Conservation (phyloP, 208 protist genomes). For the Leishmania lainsoni region DNA sequence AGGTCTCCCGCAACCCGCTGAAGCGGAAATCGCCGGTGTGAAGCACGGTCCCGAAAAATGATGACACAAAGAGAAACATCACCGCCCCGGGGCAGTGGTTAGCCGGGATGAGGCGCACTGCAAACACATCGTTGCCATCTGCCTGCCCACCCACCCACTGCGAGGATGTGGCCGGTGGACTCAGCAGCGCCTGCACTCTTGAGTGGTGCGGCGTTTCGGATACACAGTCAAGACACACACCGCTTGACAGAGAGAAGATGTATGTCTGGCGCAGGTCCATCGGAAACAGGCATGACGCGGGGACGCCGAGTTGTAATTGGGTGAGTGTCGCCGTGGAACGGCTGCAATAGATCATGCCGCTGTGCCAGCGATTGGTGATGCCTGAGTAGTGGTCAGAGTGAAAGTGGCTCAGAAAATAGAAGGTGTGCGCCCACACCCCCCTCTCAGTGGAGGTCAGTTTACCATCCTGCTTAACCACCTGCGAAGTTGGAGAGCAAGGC, state of each 20-base stretch:
- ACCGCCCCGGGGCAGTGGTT: conserved; percentile 93
- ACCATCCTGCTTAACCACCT: not conserved
- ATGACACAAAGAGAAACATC: conserved; percentile 87
- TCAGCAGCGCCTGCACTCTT: conserved; percentile 18
- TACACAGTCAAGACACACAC: conserved; percentile 24
- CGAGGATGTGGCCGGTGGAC: not conserved
- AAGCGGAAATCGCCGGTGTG: conserved; percentile 96
- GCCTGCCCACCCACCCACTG: not conserved
- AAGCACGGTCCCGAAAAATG: conserved; percentile 62
- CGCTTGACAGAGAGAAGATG: conserved; percentile 51
- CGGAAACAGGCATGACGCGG: conserved; percentile 34
- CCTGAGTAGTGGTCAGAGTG: conserved; percentile 93
- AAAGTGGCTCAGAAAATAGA: conserved; percentile 92
- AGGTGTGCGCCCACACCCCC: conserved; percentile 4
- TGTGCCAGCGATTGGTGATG: conserved; percentile 36
- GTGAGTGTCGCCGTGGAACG: conserved; percentile 64
- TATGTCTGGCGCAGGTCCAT: conserved; percentile 57
- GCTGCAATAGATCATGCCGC: conserved; percentile 77
- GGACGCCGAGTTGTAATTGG: conserved; percentile 44
- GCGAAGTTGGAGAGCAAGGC: not conserved
- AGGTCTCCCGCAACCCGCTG: conserved; percentile 34
- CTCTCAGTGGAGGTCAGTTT: not conserved
- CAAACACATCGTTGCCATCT: conserved; percentile 18
- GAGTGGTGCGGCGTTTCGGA: conserved; percentile 22
- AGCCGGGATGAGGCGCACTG: conserved; percentile 69